These are phyloP conservation scores for Exophiala lecanii-corni DNA, from an alignment of 2,329 filamentous ascomycete genomes.

Conservation along the genomic window DNA sequence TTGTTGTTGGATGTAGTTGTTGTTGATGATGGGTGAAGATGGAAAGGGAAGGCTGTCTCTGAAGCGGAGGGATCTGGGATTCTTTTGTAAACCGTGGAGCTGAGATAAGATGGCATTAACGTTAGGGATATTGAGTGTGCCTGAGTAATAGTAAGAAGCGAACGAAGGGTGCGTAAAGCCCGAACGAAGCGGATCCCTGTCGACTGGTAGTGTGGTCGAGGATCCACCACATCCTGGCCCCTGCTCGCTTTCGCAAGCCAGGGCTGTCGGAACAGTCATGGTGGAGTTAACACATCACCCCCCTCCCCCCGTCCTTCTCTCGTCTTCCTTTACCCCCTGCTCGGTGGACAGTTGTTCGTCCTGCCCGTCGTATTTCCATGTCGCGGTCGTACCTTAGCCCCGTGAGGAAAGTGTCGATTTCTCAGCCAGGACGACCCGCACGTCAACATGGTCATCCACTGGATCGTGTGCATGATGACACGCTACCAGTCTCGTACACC, in stretches of 20 bases:
- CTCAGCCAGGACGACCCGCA: not conserved
- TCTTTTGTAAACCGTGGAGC: conserved; percentile 22
- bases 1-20: conserved; percentile 3
- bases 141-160: conserved; percentile 22
- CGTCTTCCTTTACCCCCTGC: too few species aligned
- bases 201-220: too few species aligned
- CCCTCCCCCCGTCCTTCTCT: not conserved
- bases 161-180: conserved; percentile 14
- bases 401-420: not conserved
- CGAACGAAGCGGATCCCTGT: conserved; percentile 7
- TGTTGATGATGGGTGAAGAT: conserved; percentile 7
- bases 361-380: not conserved
- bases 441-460: too few species aligned
- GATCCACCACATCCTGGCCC: conserved; percentile 6
- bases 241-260: conserved; percentile 1
- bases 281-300: not conserved
- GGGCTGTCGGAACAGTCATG: not conserved
- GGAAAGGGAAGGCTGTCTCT: conserved; percentile 10
- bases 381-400: not conserved
- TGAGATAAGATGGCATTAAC: conserved; percentile 17
- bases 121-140: conserved; percentile 18
- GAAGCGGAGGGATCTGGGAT: conserved; percentile 15
- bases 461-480: too few species aligned
- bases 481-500: too few species aligned
- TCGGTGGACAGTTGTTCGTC: not conserved